Percentiles rank a stretch among this genome's conserved stretches.
These are phyloP conservation scores for Avena eriantha DNA, from an alignment of 176 grass and related monocot species.

Conservation along the genomic window DNA sequence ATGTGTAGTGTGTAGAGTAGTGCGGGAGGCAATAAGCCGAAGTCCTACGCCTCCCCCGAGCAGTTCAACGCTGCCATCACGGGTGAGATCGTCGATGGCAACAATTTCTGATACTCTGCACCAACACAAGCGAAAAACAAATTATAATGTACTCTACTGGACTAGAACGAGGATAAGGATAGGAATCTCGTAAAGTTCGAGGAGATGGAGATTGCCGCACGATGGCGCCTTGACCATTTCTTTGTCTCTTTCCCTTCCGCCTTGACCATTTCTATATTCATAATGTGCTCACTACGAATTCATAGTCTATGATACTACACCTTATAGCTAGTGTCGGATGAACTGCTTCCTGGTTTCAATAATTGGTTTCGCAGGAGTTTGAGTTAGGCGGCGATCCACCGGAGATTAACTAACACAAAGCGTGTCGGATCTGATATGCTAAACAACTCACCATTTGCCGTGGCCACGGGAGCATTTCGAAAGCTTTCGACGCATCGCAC, in stretches of 20 bases:
- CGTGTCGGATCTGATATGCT: conserved; percentile 25
- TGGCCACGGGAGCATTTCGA: not conserved
- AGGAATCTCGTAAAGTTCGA: conserved; percentile 13
- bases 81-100: not conserved
- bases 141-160: too few species aligned
- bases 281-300: too few species aligned
- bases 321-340: not conserved
- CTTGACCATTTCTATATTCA: too few species aligned
- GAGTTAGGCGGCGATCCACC: conserved; percentile 36
- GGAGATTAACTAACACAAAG: not conserved
- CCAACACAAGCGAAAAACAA: not conserved
- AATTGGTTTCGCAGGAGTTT: not conserved
- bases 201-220: not conserved
- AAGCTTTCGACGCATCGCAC: conserved; percentile 38
- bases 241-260: not conserved
- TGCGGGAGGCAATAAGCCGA: not conserved
- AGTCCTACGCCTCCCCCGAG: not conserved
- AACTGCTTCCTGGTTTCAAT: not conserved
- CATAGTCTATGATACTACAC: too few species aligned
- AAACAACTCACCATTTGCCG: conserved; percentile 8
- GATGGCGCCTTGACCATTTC: conserved; percentile 20
- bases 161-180: not conserved
- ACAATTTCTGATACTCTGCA: not conserved
- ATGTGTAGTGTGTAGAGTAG: not conserved
- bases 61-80: conserved; percentile 8